Percentiles rank a stretch among this genome's conserved stretches.
Conservation (phyloP, 306 rosid genomes). For the Phaseolus lunatus region DNA sequence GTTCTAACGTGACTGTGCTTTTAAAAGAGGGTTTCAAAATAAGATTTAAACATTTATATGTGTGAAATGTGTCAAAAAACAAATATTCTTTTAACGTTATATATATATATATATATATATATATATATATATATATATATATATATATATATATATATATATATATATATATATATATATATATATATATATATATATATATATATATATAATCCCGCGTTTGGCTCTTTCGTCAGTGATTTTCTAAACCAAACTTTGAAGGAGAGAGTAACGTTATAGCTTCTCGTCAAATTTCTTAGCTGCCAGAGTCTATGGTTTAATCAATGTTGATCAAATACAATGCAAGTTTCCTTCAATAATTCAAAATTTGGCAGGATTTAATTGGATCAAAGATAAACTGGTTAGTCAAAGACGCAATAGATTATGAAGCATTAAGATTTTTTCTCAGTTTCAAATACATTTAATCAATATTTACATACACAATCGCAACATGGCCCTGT, state of each 20-base stretch:
- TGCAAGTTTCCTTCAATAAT: not conserved
- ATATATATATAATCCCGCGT: no score
- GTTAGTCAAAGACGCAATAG: not conserved
- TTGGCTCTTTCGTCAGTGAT: not conserved
- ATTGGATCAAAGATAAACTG: not conserved
- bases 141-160: no score
- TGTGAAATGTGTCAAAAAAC: no score
- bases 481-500: not conserved
- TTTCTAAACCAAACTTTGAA: slow-evolving; percentile 15
- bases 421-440: not conserved
- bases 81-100: no score
- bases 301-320: not conserved
- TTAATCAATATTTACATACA: not conserved
- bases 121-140: no score
- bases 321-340: not conserved
- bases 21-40: no score
- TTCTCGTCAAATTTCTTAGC: not conserved
- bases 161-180: no score
- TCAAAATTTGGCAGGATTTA: not conserved
- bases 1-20: no score
- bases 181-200: no score
- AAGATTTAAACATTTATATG: no score
- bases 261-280: not conserved
- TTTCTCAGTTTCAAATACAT: not conserved
- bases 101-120: no score